phyloP scores from a whole-genome alignment of 345 rosid genomes.

The Linum lewisii region DNA sequence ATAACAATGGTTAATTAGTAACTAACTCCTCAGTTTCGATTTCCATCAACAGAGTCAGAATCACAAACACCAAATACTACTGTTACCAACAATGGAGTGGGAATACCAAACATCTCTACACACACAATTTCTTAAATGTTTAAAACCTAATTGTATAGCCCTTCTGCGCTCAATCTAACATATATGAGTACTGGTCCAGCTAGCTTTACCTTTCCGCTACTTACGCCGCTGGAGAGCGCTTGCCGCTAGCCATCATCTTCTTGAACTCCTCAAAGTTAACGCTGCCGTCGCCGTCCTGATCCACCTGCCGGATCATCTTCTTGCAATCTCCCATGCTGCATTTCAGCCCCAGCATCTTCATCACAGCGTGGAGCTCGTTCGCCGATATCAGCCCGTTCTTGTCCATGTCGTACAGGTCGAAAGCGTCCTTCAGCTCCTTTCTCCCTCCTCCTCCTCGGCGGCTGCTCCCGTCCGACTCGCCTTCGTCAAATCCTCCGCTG shows the following conservation, averaged over 20 bases:
- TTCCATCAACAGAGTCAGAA: too few relatives aligned
- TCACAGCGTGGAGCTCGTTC: constrained; percentile 57
- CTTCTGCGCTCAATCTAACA: too few relatives aligned
- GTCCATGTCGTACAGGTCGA: constrained; percentile 73
- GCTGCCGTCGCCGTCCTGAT: constrained; percentile 79
- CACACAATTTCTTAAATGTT: too few relatives aligned
- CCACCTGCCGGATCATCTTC: constrained; percentile 84
- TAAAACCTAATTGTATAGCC: too few relatives aligned
- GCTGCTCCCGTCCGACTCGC: constrained; percentile 6
- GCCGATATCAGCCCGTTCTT: constrained; percentile 77
- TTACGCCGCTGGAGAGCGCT: not conserved
- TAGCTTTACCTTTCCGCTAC: not conserved
- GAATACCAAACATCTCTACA: too few relatives aligned
- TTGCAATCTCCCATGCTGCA: constrained; percentile 51
- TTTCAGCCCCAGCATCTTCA: constrained; percentile 76
- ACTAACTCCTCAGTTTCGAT: too few relatives aligned
- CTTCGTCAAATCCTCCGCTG: constrained; percentile 14
- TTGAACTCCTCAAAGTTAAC: constrained; percentile 94
- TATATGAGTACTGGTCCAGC: not conserved
- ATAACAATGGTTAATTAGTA: too few relatives aligned
- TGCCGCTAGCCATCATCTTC: constrained; percentile 59
- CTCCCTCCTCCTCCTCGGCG: constrained; percentile 10
- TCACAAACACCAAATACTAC: too few relatives aligned
- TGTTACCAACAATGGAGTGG: too few relatives aligned
- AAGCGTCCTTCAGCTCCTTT: constrained; percentile 71